Evolutionary conservation across 2,329 filamentous ascomycete species (phyloP).

Genomic region (Aspergillus hiratsukae): DNA sequence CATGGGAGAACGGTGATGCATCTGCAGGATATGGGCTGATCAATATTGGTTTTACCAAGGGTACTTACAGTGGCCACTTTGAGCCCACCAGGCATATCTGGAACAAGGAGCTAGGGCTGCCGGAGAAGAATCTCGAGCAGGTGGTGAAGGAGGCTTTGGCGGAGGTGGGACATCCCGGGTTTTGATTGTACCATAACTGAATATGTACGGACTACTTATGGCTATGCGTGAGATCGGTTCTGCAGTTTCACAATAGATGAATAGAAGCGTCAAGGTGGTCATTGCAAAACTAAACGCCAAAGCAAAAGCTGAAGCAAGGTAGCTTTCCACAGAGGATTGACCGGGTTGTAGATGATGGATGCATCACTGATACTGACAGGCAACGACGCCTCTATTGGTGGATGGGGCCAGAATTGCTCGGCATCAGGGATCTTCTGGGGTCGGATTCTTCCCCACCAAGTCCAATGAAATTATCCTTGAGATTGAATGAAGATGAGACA

Average conservation of each 20-base stretch:
- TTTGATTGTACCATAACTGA: background rate
- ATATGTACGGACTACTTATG: too few relatives aligned
- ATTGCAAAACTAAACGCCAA: too few relatives aligned
- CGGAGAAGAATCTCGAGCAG: constrained; percentile 1
- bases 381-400: background rate
- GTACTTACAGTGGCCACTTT: constrained; percentile 6
- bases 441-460: background rate
- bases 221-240: too few relatives aligned
- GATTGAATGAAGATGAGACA: background rate
- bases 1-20: constrained; percentile 3
- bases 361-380: background rate
- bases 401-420: background rate
- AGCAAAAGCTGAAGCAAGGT: too few relatives aligned
- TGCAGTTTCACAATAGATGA: too few relatives aligned
- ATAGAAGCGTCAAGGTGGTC: too few relatives aligned
- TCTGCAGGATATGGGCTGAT: constrained; percentile 7
- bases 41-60: constrained; percentile 9
- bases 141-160: constrained; percentile 6
- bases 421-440: background rate
- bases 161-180: constrained; percentile 6
- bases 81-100: background rate
- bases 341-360: background rate
- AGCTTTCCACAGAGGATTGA: background rate
- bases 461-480: background rate
- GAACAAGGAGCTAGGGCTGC: constrained; percentile 7